Evolutionary conservation across 495 filamentous ascomycete species (phyloP).

Genomic region (Talaromyces proteolyticus): DNA sequence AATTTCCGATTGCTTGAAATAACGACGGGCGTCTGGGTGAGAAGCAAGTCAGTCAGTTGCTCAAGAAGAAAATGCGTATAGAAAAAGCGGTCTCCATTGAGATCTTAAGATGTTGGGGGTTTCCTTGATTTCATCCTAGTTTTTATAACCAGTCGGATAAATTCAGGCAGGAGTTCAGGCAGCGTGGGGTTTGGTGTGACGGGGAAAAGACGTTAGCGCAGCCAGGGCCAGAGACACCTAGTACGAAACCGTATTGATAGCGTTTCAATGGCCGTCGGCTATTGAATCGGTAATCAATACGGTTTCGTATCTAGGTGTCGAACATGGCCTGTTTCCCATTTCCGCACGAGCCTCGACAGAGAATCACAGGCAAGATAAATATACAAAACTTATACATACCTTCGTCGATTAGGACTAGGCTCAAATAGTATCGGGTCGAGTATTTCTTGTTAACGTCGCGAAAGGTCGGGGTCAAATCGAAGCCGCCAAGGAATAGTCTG

Average conservation of each 20-base stretch:
- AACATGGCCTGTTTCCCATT: neutral
- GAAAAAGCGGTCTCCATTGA: no score
- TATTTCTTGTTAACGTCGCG: conserved; percentile 99
- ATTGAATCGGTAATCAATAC: conserved; percentile 15
- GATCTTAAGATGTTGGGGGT: no score
- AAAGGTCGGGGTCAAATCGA: conserved; percentile 97
- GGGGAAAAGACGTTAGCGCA: neutral
- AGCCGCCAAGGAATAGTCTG: conserved; percentile 93
- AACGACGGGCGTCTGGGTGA: conserved; percentile 77
- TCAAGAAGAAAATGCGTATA: neutral
- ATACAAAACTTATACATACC: conserved; percentile 41
- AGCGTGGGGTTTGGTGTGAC: neutral
- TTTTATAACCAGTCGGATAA: neutral
- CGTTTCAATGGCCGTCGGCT: conserved; percentile 34
- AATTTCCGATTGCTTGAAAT: conserved; percentile 99
- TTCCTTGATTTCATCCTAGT: no score
- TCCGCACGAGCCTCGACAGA: neutral
- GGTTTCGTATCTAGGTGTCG: neutral
- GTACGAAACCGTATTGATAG: neutral
- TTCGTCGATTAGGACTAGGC: conserved; percentile 94
- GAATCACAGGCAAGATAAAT: neutral
- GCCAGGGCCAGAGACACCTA: neutral
- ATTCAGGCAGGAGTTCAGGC: neutral
- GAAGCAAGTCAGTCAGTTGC: neutral
- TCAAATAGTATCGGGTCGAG: conserved; percentile 96